Conservation (phyloP, 2,329 filamentous ascomycete species). For the Beauveria pseudobassiana region DNA sequence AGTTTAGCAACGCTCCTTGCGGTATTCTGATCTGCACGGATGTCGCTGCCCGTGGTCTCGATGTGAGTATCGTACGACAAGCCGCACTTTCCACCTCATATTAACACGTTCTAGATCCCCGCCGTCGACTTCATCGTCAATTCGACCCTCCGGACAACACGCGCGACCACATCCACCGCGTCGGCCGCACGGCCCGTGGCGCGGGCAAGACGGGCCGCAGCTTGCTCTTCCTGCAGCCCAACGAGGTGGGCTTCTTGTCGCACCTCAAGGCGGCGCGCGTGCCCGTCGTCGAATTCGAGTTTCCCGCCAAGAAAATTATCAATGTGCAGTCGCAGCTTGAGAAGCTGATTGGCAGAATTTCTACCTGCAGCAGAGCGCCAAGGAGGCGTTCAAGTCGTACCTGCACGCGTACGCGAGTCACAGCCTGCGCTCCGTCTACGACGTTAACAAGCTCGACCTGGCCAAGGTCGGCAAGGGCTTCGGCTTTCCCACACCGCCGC, state of each 20-base stretch:
- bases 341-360: conserved; percentile 91
- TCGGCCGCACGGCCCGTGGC: conserved; percentile 87
- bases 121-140: conserved; percentile 96
- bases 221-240: conserved; percentile 87
- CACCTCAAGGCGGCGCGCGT: conserved; percentile 88
- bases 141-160: conserved; percentile 92
- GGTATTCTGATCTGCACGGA: conserved; percentile 94
- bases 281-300: conserved; percentile 92
- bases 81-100: no score
- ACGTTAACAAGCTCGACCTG: conserved; percentile 76
- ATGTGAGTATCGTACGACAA: conserved; percentile 45
- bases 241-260: conserved; percentile 84
- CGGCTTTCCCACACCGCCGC: conserved; percentile 68
- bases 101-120: conserved; percentile 53
- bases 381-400: conserved; percentile 78
- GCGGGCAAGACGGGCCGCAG: conserved; percentile 76
- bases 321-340: conserved; percentile 88
- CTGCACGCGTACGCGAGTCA: conserved; percentile 89
- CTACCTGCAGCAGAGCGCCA: conserved; percentile 83
- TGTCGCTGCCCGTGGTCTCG: conserved; percentile 87
- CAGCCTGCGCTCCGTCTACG: conserved; percentile 52
- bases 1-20: conserved; percentile 70
- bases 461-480: conserved; percentile 80
- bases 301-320: conserved; percentile 84
- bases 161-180: conserved; percentile 88